These are phyloP conservation scores for Picea glauca DNA, from an alignment of 75 land plant genomes.

Conservation along the genomic window DNA sequence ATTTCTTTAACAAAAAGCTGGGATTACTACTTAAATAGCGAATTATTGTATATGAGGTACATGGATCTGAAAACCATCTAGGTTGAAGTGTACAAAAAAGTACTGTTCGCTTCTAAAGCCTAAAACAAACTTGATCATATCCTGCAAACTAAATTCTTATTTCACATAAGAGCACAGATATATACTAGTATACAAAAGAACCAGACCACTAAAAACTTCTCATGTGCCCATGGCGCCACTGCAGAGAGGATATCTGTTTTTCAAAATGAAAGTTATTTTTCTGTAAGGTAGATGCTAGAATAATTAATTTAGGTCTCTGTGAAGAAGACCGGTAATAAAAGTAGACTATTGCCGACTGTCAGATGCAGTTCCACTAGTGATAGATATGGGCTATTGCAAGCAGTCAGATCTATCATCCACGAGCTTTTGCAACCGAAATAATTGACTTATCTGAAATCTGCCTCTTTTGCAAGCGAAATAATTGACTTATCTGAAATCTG, in stretches of 20 bases:
- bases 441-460: not conserved
- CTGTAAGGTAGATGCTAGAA: not conserved
- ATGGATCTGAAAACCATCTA: too few relatives aligned
- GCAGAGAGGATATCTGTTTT: too few relatives aligned
- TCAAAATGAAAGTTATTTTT: not conserved
- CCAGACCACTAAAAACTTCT: not conserved
- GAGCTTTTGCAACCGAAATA: not conserved
- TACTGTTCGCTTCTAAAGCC: too few relatives aligned
- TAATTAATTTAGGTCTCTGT: not conserved
- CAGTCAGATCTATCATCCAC: not conserved
- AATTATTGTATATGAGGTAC: not conserved
- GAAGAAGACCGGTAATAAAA: not conserved
- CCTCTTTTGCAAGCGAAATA: not conserved
- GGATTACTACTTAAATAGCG: not conserved
- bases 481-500: not conserved
- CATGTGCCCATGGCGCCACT: not conserved
- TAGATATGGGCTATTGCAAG: not conserved
- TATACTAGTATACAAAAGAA: too few relatives aligned
- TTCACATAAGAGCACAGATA: too few relatives aligned
- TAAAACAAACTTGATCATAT: too few relatives aligned
- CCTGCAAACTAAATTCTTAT: too few relatives aligned
- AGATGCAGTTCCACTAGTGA: too few relatives aligned
- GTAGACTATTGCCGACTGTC: too few relatives aligned
- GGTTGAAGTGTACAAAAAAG: too few relatives aligned
- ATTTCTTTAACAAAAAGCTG: not conserved